Base-by-base conservation (phyloP, 768 basidiomycete genomes). In the Boletus pseudo-olivaceus region DNA sequence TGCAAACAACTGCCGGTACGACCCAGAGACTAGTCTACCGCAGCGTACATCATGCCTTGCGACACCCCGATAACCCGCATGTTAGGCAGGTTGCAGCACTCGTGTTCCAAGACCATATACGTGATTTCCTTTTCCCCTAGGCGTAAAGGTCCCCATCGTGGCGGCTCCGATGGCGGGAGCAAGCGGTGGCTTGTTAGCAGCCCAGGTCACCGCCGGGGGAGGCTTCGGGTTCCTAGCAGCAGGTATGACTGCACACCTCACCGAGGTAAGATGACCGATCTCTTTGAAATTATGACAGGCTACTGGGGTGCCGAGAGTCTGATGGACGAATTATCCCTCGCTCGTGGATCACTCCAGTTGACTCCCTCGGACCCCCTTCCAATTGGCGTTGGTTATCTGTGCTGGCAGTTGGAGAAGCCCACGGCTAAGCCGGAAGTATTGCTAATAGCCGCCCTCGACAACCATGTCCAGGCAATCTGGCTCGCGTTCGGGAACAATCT, bases 141-240 rank as follows among this genome's bases (percentile, higher is more conserved):
- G 75, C 37, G 73, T 84, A 29, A 70, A 75, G 45, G 75, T 78
- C 17, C 90, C 90, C 26, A 67, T 91, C 39, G 72, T 90, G 5
- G 73, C 75, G 17, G 82, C 82, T 1, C 80, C 88, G 1, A 92
- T 92, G 90, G 83, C 83, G 1, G 82, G 81, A 14, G 88, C 81
- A 4, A 78, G 82, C 53, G 84, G 86, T 44, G 88, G 85, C 44
- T 67, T 67, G 19, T 65, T 86, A 20, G 84, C 84, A 26, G 82
- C 83, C 5, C 75, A 81, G 51, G 85, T 88, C 32, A 76, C 81
- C 19, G 75, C 77, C 3, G 88, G 74, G 8, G 91, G 91, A 20
- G 90, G 85, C 15, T 85, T 91, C 52, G 90, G 88, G 2, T 90
- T 92, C 66, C 59, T 90, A 0, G 76, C 81, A n/a, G 76, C 81